Evolutionary conservation across 306 rosid genomes (phyloP).

Genomic region (Dalbergia cochinchinensis): DNA sequence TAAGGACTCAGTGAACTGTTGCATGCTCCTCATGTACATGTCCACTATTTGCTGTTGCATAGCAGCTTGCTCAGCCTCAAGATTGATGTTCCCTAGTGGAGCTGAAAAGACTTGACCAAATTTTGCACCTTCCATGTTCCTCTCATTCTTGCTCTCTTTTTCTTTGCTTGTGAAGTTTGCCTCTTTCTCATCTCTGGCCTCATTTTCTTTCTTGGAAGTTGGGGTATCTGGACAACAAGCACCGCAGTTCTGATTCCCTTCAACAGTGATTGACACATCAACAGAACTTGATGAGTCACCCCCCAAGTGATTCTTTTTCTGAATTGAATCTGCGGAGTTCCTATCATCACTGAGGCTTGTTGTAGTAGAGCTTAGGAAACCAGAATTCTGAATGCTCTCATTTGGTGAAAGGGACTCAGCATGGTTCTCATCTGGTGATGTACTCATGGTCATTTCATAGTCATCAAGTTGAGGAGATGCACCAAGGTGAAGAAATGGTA

Average conservation of each 20-base stretch:
- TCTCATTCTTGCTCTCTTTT: conserved; percentile 51
- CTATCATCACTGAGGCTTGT: conserved; percentile 82
- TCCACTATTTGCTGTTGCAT: conserved; percentile 92
- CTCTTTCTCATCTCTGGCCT: conserved; percentile 54
- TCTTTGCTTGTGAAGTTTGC: conserved; percentile 53
- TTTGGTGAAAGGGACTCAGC: conserved; percentile 66
- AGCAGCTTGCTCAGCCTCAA: conserved; percentile 80
- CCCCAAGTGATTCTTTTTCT: conserved; percentile 58
- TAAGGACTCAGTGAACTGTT: conserved; percentile 83
- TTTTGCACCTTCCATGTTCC: conserved; percentile 41
- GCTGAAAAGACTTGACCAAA: conserved; percentile 71
- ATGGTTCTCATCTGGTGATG: conserved; percentile 56
- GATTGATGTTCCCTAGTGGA: conserved; percentile 72
- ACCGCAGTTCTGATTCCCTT: conserved; percentile 51
- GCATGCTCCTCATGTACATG: conserved; percentile 95
- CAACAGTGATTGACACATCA: conserved; percentile 47
- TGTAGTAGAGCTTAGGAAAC: conserved; percentile 77
- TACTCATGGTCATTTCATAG: conserved; percentile 71
- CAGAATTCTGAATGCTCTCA: conserved; percentile 73
- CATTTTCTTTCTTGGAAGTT: conserved; percentile 69
- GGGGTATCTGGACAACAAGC: conserved; percentile 68
- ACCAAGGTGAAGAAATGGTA: conserved; percentile 85
- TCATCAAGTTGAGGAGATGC: conserved; percentile 66
- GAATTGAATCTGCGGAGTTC: conserved; percentile 69
- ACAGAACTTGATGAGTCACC: conserved; percentile 53